phyloP scores from a whole-genome alignment of 345 rosid species.

The Euphorbia pulcherrima region DNA sequence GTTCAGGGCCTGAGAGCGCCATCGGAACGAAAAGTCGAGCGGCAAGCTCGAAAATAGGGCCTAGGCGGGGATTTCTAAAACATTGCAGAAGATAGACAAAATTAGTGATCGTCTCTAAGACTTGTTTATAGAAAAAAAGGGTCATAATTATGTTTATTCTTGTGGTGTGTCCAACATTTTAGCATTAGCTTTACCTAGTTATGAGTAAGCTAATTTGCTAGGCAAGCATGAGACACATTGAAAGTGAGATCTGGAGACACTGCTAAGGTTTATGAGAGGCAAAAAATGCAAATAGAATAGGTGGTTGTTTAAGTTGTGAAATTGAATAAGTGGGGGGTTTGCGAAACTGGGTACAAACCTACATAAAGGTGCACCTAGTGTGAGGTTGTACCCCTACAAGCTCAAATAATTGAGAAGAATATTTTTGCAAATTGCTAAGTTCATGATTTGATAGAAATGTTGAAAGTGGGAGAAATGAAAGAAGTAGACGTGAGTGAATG shows the following conservation, averaged over 20 bases:
- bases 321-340: background rate
- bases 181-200: background rate
- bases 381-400: background rate
- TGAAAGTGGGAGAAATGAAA: background rate
- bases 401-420: background rate
- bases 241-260: background rate
- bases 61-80: too few species aligned
- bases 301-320: background rate
- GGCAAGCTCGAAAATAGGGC: too few species aligned
- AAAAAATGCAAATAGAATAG: background rate
- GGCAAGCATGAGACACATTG: background rate
- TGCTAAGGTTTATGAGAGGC: background rate
- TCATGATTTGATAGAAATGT: background rate
- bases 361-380: background rate
- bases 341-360: background rate
- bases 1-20: too few species aligned
- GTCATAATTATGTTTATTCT: conserved; percentile 1
- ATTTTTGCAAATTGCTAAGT: background rate
- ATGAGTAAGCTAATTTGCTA: background rate
- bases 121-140: background rate
- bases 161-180: background rate
- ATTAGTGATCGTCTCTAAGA: background rate
- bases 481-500: background rate
- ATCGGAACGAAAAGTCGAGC: too few species aligned
- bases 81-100: background rate